These are phyloP conservation scores for Rhodotorula graminis DNA, from an alignment of 768 basidiomycete genomes.

Conservation along the genomic window DNA sequence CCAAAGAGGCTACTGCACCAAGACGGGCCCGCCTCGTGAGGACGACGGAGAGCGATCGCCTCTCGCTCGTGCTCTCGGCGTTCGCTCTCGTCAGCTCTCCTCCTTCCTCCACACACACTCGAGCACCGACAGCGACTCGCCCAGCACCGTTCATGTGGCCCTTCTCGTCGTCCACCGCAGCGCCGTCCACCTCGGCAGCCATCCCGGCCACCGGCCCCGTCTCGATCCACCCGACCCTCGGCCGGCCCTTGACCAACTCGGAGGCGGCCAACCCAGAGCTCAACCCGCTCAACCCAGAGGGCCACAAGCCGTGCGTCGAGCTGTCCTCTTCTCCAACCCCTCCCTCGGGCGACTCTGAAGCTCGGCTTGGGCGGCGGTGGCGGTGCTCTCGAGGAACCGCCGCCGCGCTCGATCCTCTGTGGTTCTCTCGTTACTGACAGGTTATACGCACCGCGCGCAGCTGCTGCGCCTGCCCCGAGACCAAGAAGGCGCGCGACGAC, in stretches of 20 bases:
- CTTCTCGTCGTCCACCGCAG: slow-evolving; percentile 19
- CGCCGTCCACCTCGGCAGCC: not conserved
- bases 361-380: no score
- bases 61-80: no score
- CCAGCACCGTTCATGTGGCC: slow-evolving; percentile 12
- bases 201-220: slow-evolving; percentile 1
- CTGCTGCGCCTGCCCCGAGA: slow-evolving; percentile 93
- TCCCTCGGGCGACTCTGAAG: no score
- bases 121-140: no score
- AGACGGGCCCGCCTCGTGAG: no score
- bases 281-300: slow-evolving; percentile 86
- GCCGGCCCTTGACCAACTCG: slow-evolving; percentile 19
- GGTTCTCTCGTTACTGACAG: not conserved
- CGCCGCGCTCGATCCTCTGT: not conserved
- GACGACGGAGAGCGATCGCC: no score
- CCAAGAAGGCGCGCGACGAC: slow-evolving; percentile 84
- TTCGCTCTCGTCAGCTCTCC: not conserved
- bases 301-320: slow-evolving; percentile 80
- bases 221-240: slow-evolving; percentile 12
- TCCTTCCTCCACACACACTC: not conserved
- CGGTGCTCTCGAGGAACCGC: no score
- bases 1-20: no score
- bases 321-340: not conserved
- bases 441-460: slow-evolving; percentile 50
- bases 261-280: slow-evolving; percentile 40